Base-by-base conservation (phyloP, 1,284 basidiomycete genomes). In the Boletus smithii region DNA sequence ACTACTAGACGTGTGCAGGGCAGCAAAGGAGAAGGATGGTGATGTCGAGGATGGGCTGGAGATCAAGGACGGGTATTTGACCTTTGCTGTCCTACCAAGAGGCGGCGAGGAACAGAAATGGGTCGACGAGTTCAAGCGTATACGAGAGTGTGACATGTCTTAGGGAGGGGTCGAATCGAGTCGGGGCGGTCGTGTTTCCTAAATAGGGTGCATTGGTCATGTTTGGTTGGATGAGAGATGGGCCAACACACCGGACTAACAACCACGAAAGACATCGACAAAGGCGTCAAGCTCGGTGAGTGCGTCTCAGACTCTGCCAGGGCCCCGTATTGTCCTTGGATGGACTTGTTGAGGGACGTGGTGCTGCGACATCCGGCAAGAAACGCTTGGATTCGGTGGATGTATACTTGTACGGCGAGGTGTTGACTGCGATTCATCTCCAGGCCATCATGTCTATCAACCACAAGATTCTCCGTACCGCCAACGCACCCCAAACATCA, bases 391-490 rank as follows among this genome's bases (percentile, higher is more conserved):
- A 78, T 73, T 73, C 67, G 71, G 57, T 69, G 69, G 71, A 71
- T 76, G 67, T 60, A 60, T 53, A 55, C 45, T 56, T 58, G 63
- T 66, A 67, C 60, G 65, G 33, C 26, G 53, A 61, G 73, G 65
- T 74, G 67, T 67, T 79, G 71, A 81, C 70, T 53, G 48, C 44
- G 41, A 44, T 57, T 46, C 53, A 49, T 57, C 51, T 58, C 47
- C 56, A 72, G 72, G 69, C 64, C 66, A 67, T 69, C 74, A 88
- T 88, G 85, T 88, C 87, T 59, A 60, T 79, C 66, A 74, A 83
- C 60, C 77, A 78, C 79, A 98, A 98, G 82, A 95, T 99, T 71
- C 77, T 87, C 69, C 91, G 95, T 67, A 93, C 91, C 62, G 95
- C 95, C 69, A 97, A 97, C 71, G 94, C 97, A 53, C 94, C 95